A percentile compares a stretch with the other conserved stretches of the same genome.
phyloP scores from a whole-genome alignment of 2,329 filamentous ascomycete genomes.

The Neopestalotiopsis sp. region DNA sequence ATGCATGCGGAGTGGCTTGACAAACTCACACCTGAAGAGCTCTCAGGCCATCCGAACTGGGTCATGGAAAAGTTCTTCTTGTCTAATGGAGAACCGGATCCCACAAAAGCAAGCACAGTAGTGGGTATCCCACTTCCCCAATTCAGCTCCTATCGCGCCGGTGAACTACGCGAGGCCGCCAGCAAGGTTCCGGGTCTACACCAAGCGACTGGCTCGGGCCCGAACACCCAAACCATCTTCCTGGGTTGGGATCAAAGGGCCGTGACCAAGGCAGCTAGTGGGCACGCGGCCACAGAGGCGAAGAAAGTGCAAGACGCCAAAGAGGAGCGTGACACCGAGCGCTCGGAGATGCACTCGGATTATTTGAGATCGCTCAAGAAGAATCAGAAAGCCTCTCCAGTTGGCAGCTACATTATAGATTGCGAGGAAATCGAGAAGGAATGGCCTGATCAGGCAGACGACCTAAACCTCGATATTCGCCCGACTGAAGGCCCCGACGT shows the following conservation, averaged over 20 bases:
- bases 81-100: background rate
- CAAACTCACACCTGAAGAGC: background rate
- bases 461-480: background rate
- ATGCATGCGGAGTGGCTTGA: background rate
- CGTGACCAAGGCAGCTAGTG: background rate
- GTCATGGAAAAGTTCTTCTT: constrained; percentile 3
- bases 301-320: background rate
- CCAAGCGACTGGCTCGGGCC: background rate
- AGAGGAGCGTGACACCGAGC: background rate
- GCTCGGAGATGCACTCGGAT: background rate
- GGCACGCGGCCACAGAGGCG: background rate
- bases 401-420: constrained; percentile 4
- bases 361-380: background rate
- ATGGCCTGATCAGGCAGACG: background rate
- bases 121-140: background rate
- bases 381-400: background rate
- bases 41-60: background rate
- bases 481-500: background rate
- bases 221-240: background rate
- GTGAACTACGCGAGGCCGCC: background rate
- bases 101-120: background rate
- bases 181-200: background rate
- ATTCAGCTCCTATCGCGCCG: background rate
- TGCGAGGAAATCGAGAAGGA: background rate
- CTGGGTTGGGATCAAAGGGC: background rate